Evolutionary conservation across 2,329 filamentous ascomycete species (phyloP).

Genomic region (Diplodia corticola): DNA sequence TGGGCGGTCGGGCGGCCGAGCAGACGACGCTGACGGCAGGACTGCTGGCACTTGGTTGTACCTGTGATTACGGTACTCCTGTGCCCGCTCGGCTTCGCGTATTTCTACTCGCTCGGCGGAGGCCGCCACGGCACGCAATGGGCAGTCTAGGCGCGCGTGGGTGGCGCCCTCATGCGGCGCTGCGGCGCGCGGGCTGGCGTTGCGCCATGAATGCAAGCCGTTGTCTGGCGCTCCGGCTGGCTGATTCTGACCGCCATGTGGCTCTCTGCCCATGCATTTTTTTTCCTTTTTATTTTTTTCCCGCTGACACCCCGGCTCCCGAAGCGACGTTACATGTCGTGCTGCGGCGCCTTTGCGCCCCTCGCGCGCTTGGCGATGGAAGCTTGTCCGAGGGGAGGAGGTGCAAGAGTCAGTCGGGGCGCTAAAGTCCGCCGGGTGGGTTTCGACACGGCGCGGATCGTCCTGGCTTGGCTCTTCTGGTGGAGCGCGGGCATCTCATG

Average conservation of each 20-base stretch:
- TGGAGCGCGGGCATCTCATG: not conserved
- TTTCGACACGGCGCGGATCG: not conserved
- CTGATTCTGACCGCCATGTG: not conserved
- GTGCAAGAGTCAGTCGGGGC: slow-evolving; percentile 9
- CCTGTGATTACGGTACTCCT: not conserved
- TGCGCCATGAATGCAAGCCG: not conserved
- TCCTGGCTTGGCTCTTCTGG: not conserved
- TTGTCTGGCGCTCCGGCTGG: not conserved
- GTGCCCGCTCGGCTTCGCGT: not conserved
- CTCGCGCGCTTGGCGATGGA: slow-evolving; percentile 15
- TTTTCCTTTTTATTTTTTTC: not conserved
- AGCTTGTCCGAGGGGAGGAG: slow-evolving; percentile 3
- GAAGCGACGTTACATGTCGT: slow-evolving; percentile 11
- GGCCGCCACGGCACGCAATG: not conserved
- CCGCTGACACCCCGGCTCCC: not conserved
- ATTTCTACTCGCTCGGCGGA: not conserved
- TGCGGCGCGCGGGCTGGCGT: slow-evolving; percentile 6
- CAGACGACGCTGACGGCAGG: not conserved
- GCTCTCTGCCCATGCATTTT: not conserved
- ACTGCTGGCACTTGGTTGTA: not conserved
- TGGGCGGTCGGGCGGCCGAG: not conserved
- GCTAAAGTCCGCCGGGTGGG: not conserved
- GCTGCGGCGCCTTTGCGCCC: slow-evolving; percentile 13
- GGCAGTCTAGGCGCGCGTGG: not conserved
- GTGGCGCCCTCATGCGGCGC: slow-evolving; percentile 6